Evolutionary conservation across 1,139 yeast species (phyloP).

Genomic region (Candida anutae): DNA sequence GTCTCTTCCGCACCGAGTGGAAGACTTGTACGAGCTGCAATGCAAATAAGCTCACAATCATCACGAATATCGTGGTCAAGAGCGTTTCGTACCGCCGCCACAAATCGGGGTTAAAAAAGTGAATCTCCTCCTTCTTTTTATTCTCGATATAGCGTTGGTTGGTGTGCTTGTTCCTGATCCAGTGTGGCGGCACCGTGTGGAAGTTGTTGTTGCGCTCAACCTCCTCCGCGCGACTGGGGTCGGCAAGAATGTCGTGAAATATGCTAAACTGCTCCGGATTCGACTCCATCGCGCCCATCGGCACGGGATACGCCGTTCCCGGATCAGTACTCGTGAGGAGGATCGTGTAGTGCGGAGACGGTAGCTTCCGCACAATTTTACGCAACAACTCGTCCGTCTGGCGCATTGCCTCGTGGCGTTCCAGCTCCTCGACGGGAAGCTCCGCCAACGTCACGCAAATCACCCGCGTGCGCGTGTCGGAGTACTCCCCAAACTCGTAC

Average conservation of each 20-base stretch:
- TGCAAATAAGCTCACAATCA: constrained; percentile 16
- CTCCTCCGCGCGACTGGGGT: constrained; percentile 39
- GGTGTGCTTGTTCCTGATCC: constrained; percentile 24
- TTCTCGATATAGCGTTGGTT: constrained; percentile 24
- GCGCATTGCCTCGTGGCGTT: constrained; percentile 15
- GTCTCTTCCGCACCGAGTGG: constrained; percentile 4
- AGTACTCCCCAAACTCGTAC: constrained; percentile 36
- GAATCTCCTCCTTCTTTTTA: constrained; percentile 27
- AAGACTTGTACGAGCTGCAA: constrained; percentile 8
- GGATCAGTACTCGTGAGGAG: constrained; percentile 36
- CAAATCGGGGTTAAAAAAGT: constrained; percentile 29
- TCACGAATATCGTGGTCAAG: constrained; percentile 26
- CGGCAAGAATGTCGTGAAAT: constrained; percentile 40
- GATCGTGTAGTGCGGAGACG: constrained; percentile 56
- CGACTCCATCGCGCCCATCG: constrained; percentile 17
- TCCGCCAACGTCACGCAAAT: constrained; percentile 47
- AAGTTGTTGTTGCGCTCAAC: constrained; percentile 48
- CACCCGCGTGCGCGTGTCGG: constrained; percentile 55
- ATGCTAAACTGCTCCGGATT: constrained; percentile 31
- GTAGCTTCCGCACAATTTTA: constrained; percentile 51
- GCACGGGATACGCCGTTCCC: constrained; percentile 22
- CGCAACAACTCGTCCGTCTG: constrained; percentile 47
- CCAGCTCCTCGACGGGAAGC: constrained; percentile 28
- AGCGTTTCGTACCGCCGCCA: constrained; percentile 36
- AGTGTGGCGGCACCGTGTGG: constrained; percentile 26